Evolutionary conservation across 2,329 filamentous ascomycete species (phyloP), one percentile per base, ranked within the genome.

Genomic region (Dothistroma septosporum): DNA sequence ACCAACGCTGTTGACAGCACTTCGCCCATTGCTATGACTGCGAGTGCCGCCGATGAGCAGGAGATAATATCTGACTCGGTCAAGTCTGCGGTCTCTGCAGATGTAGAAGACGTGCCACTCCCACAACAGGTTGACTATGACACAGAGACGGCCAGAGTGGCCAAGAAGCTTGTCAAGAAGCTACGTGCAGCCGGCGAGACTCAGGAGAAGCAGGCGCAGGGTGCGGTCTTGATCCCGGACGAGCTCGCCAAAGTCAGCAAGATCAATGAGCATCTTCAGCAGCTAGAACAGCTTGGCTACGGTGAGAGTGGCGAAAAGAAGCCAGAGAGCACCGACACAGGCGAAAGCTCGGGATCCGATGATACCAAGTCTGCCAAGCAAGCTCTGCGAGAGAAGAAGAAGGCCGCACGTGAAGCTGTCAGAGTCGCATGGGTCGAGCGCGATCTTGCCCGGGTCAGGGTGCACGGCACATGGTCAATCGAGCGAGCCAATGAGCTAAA

Each of bases 341-440:
- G 41, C 41, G 41, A 44, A 14, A 44, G 41, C n/a, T 44, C 41
- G n/a, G 41, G 41, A n/a, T 19, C 9, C 5, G 44, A 49, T 28
- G 32, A 56, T 16, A 21, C 35, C 41, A 47, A 44, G 32, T 21
- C 41, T 35, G 33, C 10, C 6, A 59, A 59, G 21, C 44, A 61
- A 60, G 49, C 41, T 33, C 24, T 41, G n/a, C 62, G 60, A 35
- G 55, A 61, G 52, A 41, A 49, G 41, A 61, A 58, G 50, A 61
- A 62, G 37, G 59, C 55, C 16, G 62, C 66, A 12, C 61, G 67
- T 21, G 60, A 57, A 19, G 62, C 59, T 19, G 57, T 70, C 16
- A 62, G 57, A 31, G 53, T 53, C 5, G 66, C 65, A 31, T 70
- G 65, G 66, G 48, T 57, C 28, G 61, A 63, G 37, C 62, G 68